Percentiles rank a stretch among this genome's conserved stretches.
Evolutionary conservation across 495 filamentous ascomycete genomes (phyloP).

Genomic region (Penicillium silybi): DNA sequence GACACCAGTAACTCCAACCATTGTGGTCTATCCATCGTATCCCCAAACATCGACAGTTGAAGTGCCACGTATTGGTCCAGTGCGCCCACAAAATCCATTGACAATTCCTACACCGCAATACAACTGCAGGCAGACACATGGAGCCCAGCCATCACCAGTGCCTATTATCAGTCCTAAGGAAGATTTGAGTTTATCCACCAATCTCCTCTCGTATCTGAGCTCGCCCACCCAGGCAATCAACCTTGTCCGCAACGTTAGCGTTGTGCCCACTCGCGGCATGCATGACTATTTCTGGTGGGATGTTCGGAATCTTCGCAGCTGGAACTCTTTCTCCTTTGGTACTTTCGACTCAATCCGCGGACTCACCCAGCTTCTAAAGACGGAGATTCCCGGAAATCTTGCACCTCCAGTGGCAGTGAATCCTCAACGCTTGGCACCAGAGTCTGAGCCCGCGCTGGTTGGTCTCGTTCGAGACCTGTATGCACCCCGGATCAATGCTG

Average conservation of each 20-base stretch:
- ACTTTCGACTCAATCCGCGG: constrained; percentile 71
- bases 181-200: constrained; percentile 52
- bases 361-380: constrained; percentile 68
- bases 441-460: constrained; percentile 68
- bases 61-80: constrained; percentile 21
- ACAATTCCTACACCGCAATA: constrained; percentile 38
- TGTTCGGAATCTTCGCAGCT: constrained; percentile 77
- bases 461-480: constrained; percentile 66
- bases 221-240: constrained; percentile 72
- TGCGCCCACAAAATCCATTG: constrained; percentile 34
- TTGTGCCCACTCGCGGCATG: constrained; percentile 61
- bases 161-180: constrained; percentile 33
- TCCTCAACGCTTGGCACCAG: constrained; percentile 57
- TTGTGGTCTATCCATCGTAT: constrained; percentile 41
- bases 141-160: constrained; percentile 48
- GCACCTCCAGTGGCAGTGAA: constrained; percentile 56
- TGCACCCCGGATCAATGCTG: constrained; percentile 74
- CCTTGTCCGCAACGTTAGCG: constrained; percentile 75
- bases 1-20: constrained; percentile 39
- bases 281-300: constrained; percentile 94
- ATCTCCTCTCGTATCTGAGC: constrained; percentile 73
- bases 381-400: constrained; percentile 58
- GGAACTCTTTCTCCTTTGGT: constrained; percentile 69
- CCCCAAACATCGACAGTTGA: constrained; percentile 15
- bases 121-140: constrained; percentile 38